Base-by-base conservation (phyloP, 441 rosid genomes). In the Pelargonium citronellum region DNA sequence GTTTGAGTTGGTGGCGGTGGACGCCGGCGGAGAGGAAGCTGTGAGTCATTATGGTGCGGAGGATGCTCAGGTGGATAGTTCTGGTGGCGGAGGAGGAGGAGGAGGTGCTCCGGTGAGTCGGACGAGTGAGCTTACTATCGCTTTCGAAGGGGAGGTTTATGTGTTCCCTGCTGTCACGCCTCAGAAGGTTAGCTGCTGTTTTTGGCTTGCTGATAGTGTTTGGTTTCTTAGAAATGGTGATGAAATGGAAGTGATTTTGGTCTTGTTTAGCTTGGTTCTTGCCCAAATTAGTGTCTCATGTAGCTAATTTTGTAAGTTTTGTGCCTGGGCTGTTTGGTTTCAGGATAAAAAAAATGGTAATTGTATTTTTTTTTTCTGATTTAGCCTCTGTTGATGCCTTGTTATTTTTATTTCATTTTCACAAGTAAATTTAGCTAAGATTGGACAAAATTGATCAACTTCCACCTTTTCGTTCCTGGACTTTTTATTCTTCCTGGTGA, bases 111-210 rank as follows among this genome's bases (percentile, higher is more conserved):
- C 62, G 51, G 49, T 78, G 9, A 75, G 62, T 75, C 76, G 81
- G 27, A 76, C 81, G 11, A 72, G 87, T 76, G 85, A 79, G 80
- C 82, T 84, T 64, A 81, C 85, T 17, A 43, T 83, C 20, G 71
- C 86, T 3, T 83, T 81, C 57, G 83, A 83, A 71, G 86, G 86
- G 20, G 84, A 83, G 73, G 84, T 83, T 62, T 83, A 75, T 70
- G 83, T 83, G 51, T 83, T 83, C 72, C 84, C 86, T 4, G 76
- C 81, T 1, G 84, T 83, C 69, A 77, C 83, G 9, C 78, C 81
- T 47, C 74, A 81, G 12, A 79, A 81, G 83, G 86, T 83, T 49
- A 30, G 24, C 37, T 30, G 37, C 37, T 22, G 44, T 30, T 64
- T 22, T 46, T 46, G 53, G n/a, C 5, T 16, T 17, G 57, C 6